Conservation (phyloP, 176 grass and related monocot species). For the Triticum dicoccoides region DNA sequence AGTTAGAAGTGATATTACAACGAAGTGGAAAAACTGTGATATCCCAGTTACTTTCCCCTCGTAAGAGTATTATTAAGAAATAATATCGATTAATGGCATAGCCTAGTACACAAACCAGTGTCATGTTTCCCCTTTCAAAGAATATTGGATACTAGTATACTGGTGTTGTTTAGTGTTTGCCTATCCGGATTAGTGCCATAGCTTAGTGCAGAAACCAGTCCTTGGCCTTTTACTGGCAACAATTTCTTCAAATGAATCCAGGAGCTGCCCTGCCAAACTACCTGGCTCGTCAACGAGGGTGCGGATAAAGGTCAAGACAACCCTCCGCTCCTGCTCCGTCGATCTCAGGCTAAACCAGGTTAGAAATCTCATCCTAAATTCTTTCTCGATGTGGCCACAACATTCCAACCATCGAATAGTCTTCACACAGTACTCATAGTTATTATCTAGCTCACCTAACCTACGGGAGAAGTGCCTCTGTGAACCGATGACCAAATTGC, state of each 20-base stretch:
- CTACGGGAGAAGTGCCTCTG: slow-evolving; percentile 47
- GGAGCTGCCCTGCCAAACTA: slow-evolving; percentile 71
- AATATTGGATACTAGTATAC: slow-evolving; percentile 18
- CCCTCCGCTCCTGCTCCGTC: slow-evolving; percentile 62
- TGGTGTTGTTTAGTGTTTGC: not conserved
- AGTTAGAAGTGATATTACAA: slow-evolving; percentile 30
- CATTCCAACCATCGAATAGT: slow-evolving; percentile 72
- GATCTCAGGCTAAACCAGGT: slow-evolving; percentile 94
- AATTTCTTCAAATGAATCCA: slow-evolving; percentile 82
- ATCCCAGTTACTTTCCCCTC: not conserved
- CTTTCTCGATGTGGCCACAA: slow-evolving; percentile 56
- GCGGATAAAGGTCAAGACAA: slow-evolving; percentile 76
- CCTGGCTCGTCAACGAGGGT: slow-evolving; percentile 71
- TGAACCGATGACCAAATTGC: slow-evolving; percentile 37
- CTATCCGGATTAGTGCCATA: slow-evolving; percentile 65
- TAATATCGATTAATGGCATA: slow-evolving; percentile 52
- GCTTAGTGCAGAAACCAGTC: slow-evolving; percentile 68
- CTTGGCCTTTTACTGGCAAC: slow-evolving; percentile 57
- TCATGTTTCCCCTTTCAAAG: slow-evolving; percentile 1
- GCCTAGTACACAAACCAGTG: slow-evolving; percentile 60
- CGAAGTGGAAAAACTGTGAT: slow-evolving; percentile 28
- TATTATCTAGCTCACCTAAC: slow-evolving; percentile 73
- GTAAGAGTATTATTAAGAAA: slow-evolving; percentile 29
- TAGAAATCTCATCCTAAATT: slow-evolving; percentile 79
- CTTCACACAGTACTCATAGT: slow-evolving; percentile 85